Conservation (phyloP, 2,329 filamentous ascomycete genomes). For the Xylariaceae sp. region DNA sequence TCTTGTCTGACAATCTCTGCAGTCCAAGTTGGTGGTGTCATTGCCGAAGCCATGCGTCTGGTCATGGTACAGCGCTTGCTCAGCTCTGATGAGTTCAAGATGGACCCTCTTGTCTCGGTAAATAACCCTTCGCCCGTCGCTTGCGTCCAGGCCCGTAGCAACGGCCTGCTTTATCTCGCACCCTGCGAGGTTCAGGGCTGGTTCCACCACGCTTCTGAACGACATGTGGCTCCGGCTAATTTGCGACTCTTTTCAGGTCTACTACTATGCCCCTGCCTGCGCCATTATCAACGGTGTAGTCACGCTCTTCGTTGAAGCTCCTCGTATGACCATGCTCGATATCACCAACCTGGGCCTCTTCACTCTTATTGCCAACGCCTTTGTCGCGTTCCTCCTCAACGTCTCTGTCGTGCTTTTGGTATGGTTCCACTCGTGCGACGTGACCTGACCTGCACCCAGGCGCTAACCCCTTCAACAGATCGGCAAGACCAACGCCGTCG, state of each 20-base stretch:
- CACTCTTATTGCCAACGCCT: constrained; percentile 63
- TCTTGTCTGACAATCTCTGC: constrained; percentile 2
- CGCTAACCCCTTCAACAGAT: constrained; percentile 31
- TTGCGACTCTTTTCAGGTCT: constrained; percentile 38
- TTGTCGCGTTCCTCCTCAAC: constrained; percentile 73
- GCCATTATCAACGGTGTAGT: constrained; percentile 73
- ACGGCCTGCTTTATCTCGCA: no score
- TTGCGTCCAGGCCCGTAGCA: no score
- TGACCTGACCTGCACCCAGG: neutral
- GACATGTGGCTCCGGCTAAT: no score
- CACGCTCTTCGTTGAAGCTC: constrained; percentile 61
- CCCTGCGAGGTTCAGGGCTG: no score
- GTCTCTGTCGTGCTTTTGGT: constrained; percentile 79
- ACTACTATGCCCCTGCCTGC: constrained; percentile 85
- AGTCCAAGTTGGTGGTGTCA: constrained; percentile 67
- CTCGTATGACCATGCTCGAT: constrained; percentile 57
- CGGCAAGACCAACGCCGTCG: constrained; percentile 66
- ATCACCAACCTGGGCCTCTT: constrained; percentile 57
- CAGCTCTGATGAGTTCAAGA: constrained; percentile 70
- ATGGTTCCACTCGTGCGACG: constrained; percentile 34
- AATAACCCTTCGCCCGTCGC: no score
- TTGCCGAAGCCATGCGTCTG: constrained; percentile 73
- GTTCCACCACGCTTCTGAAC: no score
- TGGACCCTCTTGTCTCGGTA: constrained; percentile 79
- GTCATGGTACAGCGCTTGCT: constrained; percentile 84